Base-by-base conservation (phyloP, 805 yeast genomes). In the Wickerhamiella azyma region DNA sequence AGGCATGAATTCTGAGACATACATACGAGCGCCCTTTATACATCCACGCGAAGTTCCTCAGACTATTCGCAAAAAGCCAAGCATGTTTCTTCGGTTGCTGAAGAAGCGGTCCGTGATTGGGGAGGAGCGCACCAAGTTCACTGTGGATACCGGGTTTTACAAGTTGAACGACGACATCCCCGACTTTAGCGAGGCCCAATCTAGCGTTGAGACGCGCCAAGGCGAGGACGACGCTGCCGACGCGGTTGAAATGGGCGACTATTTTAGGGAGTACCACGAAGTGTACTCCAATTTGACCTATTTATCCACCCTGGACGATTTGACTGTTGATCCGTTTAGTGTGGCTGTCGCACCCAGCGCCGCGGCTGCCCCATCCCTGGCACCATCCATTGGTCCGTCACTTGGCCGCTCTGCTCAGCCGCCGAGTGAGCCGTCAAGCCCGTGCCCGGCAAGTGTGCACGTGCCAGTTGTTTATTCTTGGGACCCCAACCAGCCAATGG, bases 401-500 rank as follows among this genome's bases (percentile, higher is more conserved):
- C 4, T 28, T 6, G 30, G 11, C 11, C 30, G 13, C 30, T 10
- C 30, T 13, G 24, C 24, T 7, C 24, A 21, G 24, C 24, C 24
- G 7, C 24, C 24, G 6, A 21, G 24, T 21, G 24, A 21, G 24
- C 24, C 24, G 6, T 21, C 24, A 4, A 13, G 30, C 30, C 30
- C 30, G n/a, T 28, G 30, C 30, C 30, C 30, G 30, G 30, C 30
- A 28, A 28, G n/a, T 28, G 30, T 3, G 13, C 32, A 41, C 21
- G 33, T 41, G 33, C 44, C 44, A 5, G 32, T 41, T 9, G 33
- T 41, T 19, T 24, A 37, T 14, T n/a, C 37, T 9, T 18, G 14
- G 17, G 44, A 41, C 33, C 44, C 44, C 6, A 41, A 41, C 28
- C 28, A 21, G 10, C 19, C 33, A 30, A 13, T 30, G 16, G 36